These are phyloP conservation scores for Phytophthora megakarya DNA, from an alignment of 352 stramenopile species.

Conservation along the genomic window DNA sequence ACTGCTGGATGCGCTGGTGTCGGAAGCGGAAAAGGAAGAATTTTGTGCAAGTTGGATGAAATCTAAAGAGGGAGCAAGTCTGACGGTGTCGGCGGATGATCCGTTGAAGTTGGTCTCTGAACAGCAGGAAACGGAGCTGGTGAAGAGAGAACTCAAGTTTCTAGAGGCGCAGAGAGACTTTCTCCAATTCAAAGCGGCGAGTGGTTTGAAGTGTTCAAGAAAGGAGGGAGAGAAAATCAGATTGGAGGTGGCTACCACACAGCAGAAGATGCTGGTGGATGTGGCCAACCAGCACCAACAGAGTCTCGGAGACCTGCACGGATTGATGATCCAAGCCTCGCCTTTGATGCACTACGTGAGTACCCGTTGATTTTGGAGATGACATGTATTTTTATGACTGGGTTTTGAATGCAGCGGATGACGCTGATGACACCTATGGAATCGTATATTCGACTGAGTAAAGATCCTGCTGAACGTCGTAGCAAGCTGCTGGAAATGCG, in stretches of 20 bases:
- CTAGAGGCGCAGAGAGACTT: constrained; percentile 65
- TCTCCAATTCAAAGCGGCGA: constrained; percentile 46
- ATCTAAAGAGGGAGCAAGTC: neutral
- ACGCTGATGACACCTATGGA: constrained; percentile 77
- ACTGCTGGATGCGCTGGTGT: constrained; percentile 17
- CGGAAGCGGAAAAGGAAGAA: neutral
- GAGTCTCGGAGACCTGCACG: constrained; percentile 46
- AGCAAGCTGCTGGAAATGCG: constrained; percentile 49
- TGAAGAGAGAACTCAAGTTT: constrained; percentile 53
- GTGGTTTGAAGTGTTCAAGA: neutral
- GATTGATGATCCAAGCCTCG: constrained; percentile 43
- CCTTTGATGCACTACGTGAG: constrained; percentile 66
- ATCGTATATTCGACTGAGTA: constrained; percentile 57
- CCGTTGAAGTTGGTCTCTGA: neutral
- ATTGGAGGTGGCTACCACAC: constrained; percentile 33
- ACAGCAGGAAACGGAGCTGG: constrained; percentile 43
- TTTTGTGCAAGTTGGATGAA: constrained; percentile 6
- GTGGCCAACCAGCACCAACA: constrained; percentile 46
- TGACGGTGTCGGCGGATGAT: neutral
- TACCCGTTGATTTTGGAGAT: neutral
- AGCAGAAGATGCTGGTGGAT: constrained; percentile 42
- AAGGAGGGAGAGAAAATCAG: constrained; percentile 32
- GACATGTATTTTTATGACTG: constrained; percentile 3
- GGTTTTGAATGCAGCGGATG: constrained; percentile 40
- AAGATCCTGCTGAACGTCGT: constrained; percentile 45